Base-by-base conservation (phyloP, 78 protist species). In the Diacronema lutheri region DNA sequence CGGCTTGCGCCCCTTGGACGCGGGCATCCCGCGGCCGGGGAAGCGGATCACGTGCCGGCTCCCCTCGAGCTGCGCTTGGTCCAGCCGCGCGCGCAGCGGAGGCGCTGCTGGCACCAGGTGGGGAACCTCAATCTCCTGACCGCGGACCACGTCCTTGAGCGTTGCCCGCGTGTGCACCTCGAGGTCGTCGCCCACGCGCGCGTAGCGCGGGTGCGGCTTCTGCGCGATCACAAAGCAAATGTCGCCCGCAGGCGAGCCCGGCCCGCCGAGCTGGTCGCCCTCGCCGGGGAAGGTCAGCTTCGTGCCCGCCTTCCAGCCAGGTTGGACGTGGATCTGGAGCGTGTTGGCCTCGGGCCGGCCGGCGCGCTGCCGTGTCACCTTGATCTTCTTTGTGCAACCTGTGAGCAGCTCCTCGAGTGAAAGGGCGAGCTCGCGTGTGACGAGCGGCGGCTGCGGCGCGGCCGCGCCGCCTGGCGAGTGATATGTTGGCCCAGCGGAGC, bases 301-400 rank as follows among this genome's bases (percentile, higher is more conserved):
- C 4, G 95, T 90, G 21, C 95, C 95, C 13, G 55, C 81, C 90
- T 91, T 90, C 93, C 90, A 90, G 4, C 97, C 97, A 0, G 90
- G 83, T 58, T 68, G 23, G 69, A 92, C 72, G 76, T 78, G 25
- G 72, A 95, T 38, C 57, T 56, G 57, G 40, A 92, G 5, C 23
- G 11, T 10, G 23, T 4, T 72, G 23, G 44, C 3, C 11, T 72
- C 78, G 11, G 21, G 40, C 31, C 10, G 26, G 31, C 25, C 21
- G 44, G 3, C 5, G 31, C 21, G 40, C 41, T 13, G 57, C 23
- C 84, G 57, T 0, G 91, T 88, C 66, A 94, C 56, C 78, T 88
- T 76, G 57, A 94, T 29, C 56, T 72, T 79, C 88, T 89, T 89
- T 9, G 38, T 46, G 23, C 46, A 6, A 68, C 94, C 94, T 4